phyloP scores from a whole-genome alignment of 129 eudicot genomes.

The Calendula officinalis region DNA sequence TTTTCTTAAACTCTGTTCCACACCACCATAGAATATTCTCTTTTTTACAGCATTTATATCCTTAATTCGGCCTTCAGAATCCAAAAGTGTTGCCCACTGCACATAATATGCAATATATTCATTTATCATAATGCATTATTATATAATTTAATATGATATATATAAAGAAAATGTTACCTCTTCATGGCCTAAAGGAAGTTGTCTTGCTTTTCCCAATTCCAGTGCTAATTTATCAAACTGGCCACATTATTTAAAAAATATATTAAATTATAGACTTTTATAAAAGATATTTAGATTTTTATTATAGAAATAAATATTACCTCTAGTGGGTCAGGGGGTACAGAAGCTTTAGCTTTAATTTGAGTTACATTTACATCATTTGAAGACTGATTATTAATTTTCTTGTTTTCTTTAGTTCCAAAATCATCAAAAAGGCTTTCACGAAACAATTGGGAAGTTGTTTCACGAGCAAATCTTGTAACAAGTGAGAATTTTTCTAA shows the following conservation, averaged over 20 bases:
- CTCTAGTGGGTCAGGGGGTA: conserved; percentile 78
- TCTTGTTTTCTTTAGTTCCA: conserved; percentile 45
- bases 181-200: conserved; percentile 67
- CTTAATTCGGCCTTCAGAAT: conserved; percentile 76
- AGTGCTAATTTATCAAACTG: conserved; percentile 80
- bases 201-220: conserved; percentile 96
- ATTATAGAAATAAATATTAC: conserved; percentile 26
- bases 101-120: conserved; percentile 10
- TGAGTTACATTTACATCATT: conserved; percentile 25
- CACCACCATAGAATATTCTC: conserved; percentile 94
- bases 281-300: background rate
- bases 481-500: conserved; percentile 94
- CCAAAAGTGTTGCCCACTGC: conserved; percentile 86
- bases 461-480: conserved; percentile 95
- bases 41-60: conserved; percentile 66
- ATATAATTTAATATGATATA: background rate
- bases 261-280: background rate
- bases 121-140: background rate
- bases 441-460: conserved; percentile 88
- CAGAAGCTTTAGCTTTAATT: conserved; percentile 42
- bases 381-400: conserved; percentile 46
- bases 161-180: conserved; percentile 48
- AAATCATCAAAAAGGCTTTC: conserved; percentile 65
- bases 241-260: background rate
- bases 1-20: conserved; percentile 70